Conservation (phyloP, 495 filamentous ascomycete species). For the Podospora didyma region DNA sequence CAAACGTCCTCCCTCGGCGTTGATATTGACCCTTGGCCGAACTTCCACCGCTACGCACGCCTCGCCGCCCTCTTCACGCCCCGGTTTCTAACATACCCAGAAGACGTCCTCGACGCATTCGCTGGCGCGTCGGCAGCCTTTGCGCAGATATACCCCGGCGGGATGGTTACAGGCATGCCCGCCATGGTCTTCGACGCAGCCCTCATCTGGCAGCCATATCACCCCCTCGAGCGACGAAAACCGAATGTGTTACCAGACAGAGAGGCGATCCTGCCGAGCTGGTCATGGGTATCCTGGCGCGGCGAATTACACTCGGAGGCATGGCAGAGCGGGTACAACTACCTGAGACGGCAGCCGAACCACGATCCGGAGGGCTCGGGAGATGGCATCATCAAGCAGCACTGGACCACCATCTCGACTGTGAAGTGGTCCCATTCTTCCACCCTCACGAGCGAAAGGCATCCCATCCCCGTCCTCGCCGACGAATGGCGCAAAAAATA, state of each 20-base stretch:
- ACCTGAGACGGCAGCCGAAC: not conserved
- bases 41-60: conserved; percentile 16
- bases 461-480: not conserved
- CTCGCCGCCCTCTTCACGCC: conserved; percentile 9
- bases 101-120: conserved; percentile 19
- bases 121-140: conserved; percentile 8
- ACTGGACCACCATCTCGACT: conserved; percentile 10
- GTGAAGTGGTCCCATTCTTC: conserved; percentile 12
- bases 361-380: not conserved
- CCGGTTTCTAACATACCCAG: conserved; percentile 5
- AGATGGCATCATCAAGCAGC: not conserved
- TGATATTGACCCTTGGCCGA: conserved; percentile 9
- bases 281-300: conserved; percentile 22
- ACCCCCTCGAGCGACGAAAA: conserved; percentile 5
- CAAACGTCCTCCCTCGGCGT: not conserved
- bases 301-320: conserved; percentile 15
- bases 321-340: conserved; percentile 11
- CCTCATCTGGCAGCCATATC: conserved; percentile 16
- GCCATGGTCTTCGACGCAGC: conserved; percentile 10
- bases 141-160: conserved; percentile 2
- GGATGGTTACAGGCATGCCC: conserved; percentile 18
- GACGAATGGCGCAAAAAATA: conserved; percentile 2
- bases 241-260: not conserved
- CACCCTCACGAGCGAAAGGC: not conserved
- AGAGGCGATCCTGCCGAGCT: conserved; percentile 13